Conservation (phyloP, 129 eudicot species). For the Silybum marianum region DNA sequence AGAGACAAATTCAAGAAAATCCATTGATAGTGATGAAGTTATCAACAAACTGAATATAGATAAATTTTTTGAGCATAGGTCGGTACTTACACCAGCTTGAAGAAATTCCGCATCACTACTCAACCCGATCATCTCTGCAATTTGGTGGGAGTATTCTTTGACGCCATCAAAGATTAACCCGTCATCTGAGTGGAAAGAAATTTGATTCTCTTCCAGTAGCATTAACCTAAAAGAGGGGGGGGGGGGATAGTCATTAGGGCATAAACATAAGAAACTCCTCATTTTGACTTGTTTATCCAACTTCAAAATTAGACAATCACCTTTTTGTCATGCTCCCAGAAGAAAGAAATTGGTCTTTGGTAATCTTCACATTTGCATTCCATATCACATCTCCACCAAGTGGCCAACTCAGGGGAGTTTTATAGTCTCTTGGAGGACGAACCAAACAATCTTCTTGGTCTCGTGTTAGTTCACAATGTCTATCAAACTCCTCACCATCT, state of each 20-base stretch:
- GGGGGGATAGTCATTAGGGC: not conserved
- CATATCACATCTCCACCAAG: slow-evolving; percentile 91
- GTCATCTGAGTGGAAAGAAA: slow-evolving; percentile 90
- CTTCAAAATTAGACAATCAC: slow-evolving; percentile 30
- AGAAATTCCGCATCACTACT: slow-evolving; percentile 72
- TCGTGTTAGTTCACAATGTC: slow-evolving; percentile 76
- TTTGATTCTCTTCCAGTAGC: slow-evolving; percentile 95
- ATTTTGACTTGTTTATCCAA: slow-evolving; percentile 9
- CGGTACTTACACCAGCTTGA: slow-evolving; percentile 79
- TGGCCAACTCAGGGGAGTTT: slow-evolving; percentile 90
- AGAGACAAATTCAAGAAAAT: not conserved
- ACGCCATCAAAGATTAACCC: slow-evolving; percentile 86
- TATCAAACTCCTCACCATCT: slow-evolving; percentile 90
- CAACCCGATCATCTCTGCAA: slow-evolving; percentile 89
- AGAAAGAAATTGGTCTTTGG: slow-evolving; percentile 91
- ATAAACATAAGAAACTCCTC: not conserved
- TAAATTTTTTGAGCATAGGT: not conserved
- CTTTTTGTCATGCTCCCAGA: slow-evolving; percentile 99
- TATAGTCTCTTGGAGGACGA: slow-evolving; percentile 95
- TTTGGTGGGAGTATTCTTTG: slow-evolving; percentile 82
- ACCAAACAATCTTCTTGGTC: slow-evolving; percentile 66
- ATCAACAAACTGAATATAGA: not conserved
- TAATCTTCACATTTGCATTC: slow-evolving; percentile 90
- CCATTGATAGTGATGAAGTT: not conserved
- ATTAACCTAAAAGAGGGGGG: slow-evolving; percentile 52